Evolutionary conservation across 2,329 filamentous ascomycete genomes (phyloP), one percentile per base, ranked within the genome.

Genomic region (Penicillium sp.): DNA sequence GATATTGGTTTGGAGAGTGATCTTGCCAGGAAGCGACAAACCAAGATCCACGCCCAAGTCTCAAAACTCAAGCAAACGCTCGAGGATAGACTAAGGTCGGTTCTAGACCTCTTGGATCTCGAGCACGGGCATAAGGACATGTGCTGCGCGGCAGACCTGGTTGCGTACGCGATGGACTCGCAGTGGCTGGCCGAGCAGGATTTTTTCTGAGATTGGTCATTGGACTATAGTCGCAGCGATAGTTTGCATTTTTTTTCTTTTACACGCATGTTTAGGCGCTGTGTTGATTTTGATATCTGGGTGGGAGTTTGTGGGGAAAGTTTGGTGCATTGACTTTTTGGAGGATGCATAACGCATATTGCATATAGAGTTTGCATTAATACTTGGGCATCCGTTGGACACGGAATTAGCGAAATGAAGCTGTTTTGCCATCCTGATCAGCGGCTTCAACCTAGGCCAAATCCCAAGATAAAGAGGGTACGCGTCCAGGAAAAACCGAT

Each of bases 121-220:
- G 71, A 77, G 47, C 58, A 73, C 31, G 74, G 76, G 6, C 70
- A 75, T 54, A 73, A 77, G 44, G 74, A 76, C 35, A 75, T 79
- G 71, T 77, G 73, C 47, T 78, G 76, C 66, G 75, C 77, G 1
- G 76, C 76, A 11, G 77, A 78, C 63, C 58, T 79, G 40, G 75
- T 79, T 6, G 76, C 77, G 11, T 78, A 77, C 59, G 77, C 76
- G 9, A 77, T 79, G 66, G 76, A 78, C 50, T 74, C 73, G 22
- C 68, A 74, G 41, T 79, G 77, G 77, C 57, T 79, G 54, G 66
- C 62, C 3, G 75, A 77, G 59, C 61, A 69, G 18, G 75, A 79
- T 54, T 79, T 78, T 59, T 74, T 77, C 50, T 70, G 31, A 66
- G 3, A 19, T 22, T 40, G 50, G 27, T 36, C 10, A 44, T 44